Base-by-base conservation (phyloP, 1,284 basidiomycete species). In the Trichosporon asahii region DNA sequence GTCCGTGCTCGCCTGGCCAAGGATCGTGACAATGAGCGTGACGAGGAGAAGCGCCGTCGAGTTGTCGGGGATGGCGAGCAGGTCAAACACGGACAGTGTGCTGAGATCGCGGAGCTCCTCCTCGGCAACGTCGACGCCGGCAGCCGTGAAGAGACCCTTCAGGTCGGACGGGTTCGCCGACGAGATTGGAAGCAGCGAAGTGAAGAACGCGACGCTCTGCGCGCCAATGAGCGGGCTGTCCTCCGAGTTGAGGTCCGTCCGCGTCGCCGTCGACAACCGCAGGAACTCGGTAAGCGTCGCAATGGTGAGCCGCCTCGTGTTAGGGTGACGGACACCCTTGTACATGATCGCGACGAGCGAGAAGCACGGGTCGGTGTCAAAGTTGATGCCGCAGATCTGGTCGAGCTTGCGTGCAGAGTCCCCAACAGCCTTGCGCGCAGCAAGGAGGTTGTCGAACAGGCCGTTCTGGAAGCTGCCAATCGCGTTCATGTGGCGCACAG, bases 311-410 rank as follows among this genome's bases (percentile, higher is more conserved):
- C 76, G 87, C 67, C 85, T 87, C 68, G 93, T 86, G 3, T 86
- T 85, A 3, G 88, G 86, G 76, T 90, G 89, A 44, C 93, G 89
- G 67, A 94, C 84, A 25, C 93, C 93, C 78, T 94, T 94, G 87
- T 93, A 92, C 68, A 95, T 88, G 73, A 93, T 88, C 0, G 91
- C 87, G 0, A 92, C 89, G 14, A 95, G 84, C 6, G 91, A 90
- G 80, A 95, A 93, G 14, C 90, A 91, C 80, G 93, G 91, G 80
- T 87, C 90, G 0, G 88, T 86, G 53, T 91, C 90, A 83, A 94
- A 94, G 1, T 90, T 92, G 31, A 95, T 83, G 27, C 89, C 88
- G 49, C 91, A 85, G 55, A 91, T 83, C 57, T 89, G 86, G 76
- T 94, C 93, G 44, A 94, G 85, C 79, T 92, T 90, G 64, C 85